Percentiles rank a stretch among this genome's conserved stretches.
Conservation (phyloP, 345 rosid genomes). For the Acer saccharum region DNA sequence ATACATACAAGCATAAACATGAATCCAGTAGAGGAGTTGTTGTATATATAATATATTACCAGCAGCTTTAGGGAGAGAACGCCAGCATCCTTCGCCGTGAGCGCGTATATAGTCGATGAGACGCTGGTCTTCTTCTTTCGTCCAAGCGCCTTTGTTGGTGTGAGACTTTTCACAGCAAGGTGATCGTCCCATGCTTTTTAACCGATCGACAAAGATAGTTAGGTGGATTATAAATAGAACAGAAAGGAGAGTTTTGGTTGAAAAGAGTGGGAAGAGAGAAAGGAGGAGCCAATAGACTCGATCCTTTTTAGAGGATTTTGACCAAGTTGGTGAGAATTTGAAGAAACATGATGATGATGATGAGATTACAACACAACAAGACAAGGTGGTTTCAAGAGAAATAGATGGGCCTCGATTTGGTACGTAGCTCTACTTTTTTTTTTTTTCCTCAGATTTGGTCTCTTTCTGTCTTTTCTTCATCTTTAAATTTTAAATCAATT, state of each 20-base stretch:
- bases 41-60: conserved; percentile 31
- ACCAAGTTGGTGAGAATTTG: conserved; percentile 41
- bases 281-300: conserved; percentile 23
- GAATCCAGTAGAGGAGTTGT: too few relatives aligned
- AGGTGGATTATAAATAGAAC: not conserved
- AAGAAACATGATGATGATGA: too few relatives aligned
- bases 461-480: conserved; percentile 4
- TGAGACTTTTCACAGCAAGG: conserved; percentile 92
- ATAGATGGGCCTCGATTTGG: conserved; percentile 48
- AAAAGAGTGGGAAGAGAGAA: conserved; percentile 12
- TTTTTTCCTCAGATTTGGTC: conserved; percentile 36
- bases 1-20: too few relatives aligned
- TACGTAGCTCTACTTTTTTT: conserved; percentile 48
- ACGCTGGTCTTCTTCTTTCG: conserved; percentile 85
- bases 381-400: not conserved
- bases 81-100: conserved; percentile 94
- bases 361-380: not conserved
- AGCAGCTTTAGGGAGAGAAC: conserved; percentile 86
- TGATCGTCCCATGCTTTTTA: conserved; percentile 66
- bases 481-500: too few relatives aligned
- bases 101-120: conserved; percentile 67
- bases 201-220: too few relatives aligned
- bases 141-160: conserved; percentile 94
- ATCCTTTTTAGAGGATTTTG: conserved; percentile 32
- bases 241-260: not conserved